Percentiles rank a stretch among this genome's conserved stretches.
phyloP scores from a whole-genome alignment of 2,329 filamentous ascomycete species.

The Trichoderma harzianum region DNA sequence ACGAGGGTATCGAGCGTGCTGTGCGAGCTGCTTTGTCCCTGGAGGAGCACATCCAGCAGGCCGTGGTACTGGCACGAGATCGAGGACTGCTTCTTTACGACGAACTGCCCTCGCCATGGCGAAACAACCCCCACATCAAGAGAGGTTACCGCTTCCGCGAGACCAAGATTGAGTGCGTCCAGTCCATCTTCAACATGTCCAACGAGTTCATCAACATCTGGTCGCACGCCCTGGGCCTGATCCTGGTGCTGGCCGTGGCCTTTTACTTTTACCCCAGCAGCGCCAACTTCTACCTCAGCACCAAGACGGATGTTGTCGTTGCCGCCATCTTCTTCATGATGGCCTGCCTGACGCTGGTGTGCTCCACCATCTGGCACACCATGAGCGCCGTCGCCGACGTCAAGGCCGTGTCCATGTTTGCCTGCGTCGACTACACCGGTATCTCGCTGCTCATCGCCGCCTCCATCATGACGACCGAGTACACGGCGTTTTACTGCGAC shows the following conservation, averaged over 20 bases:
- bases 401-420: conserved; percentile 86
- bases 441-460: conserved; percentile 93
- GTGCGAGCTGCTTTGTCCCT: conserved; percentile 76
- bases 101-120: conserved; percentile 87
- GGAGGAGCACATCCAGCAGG: conserved; percentile 79
- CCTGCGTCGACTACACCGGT: conserved; percentile 96
- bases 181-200: conserved; percentile 76
- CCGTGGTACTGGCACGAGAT: conserved; percentile 70
- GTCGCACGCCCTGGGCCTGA: conserved; percentile 87
- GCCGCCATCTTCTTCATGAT: conserved; percentile 95
- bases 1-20: conserved; percentile 80
- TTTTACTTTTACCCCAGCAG: conserved; percentile 95
- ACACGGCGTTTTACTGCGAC: conserved; percentile 98
- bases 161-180: conserved; percentile 83
- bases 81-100: conserved; percentile 84
- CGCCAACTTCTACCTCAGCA: conserved; percentile 80
- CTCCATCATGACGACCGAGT: conserved; percentile 97
- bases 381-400: conserved; percentile 97
- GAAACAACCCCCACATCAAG: conserved; percentile 89
- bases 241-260: conserved; percentile 82
- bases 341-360: conserved; percentile 89
- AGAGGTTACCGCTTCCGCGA: conserved; percentile 92
- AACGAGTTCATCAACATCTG: conserved; percentile 98
- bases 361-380: conserved; percentile 96
- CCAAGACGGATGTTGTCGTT: conserved; percentile 84